phyloP scores from a whole-genome alignment of 495 filamentous ascomycete genomes.

The Apodospora peruviana region DNA sequence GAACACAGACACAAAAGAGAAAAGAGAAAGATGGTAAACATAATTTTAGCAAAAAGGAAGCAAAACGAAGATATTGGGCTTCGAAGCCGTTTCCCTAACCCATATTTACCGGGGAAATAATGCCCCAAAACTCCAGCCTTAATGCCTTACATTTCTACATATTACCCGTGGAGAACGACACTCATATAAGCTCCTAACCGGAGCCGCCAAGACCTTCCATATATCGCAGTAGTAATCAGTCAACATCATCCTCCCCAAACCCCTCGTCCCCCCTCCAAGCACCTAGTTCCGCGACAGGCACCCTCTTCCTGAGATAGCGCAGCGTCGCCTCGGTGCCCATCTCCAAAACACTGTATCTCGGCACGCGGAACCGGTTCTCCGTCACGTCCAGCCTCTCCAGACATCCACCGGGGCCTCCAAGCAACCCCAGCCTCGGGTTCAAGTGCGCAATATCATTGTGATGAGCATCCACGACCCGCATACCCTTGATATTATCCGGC shows the following conservation, averaged over 20 bases:
- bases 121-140: too few species aligned
- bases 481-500: constrained; percentile 66
- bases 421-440: constrained; percentile 70
- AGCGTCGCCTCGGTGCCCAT: constrained; percentile 85
- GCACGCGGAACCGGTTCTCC: constrained; percentile 80
- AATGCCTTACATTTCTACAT: too few species aligned
- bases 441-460: constrained; percentile 78
- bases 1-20: too few species aligned
- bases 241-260: constrained; percentile 25
- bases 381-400: constrained; percentile 57
- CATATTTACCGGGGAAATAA: too few species aligned
- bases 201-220: too few species aligned
- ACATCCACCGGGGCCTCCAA: constrained; percentile 50
- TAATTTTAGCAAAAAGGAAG: too few species aligned
- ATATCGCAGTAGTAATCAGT: constrained; percentile 13
- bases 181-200: too few species aligned
- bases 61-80: too few species aligned
- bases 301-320: constrained; percentile 72
- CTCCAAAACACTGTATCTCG: constrained; percentile 78
- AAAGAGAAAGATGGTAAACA: too few species aligned
- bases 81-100: too few species aligned
- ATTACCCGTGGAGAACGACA: too few species aligned
- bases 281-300: constrained; percentile 60
- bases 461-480: constrained; percentile 69
- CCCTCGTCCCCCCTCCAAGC: constrained; percentile 38